Evolutionary conservation across 768 basidiomycete genomes (phyloP), one percentile per base, ranked within the genome.

Genomic region (Suillus discolor): DNA sequence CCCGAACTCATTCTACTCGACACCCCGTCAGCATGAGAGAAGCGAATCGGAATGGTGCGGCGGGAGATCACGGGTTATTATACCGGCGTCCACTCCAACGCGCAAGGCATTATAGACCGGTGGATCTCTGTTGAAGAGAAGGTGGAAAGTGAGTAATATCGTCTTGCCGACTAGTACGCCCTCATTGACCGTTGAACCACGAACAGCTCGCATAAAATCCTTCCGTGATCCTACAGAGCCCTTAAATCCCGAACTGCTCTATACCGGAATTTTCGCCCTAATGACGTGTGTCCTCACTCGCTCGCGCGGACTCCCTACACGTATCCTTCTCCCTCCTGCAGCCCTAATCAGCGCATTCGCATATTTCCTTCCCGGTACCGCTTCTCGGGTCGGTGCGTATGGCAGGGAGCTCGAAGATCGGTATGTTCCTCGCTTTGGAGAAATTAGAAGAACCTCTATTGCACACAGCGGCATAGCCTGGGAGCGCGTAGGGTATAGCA

Each of bases 91-190:
- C 85, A 88, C 64, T 80, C 82, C 1, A 83, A 86, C 57, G 87
- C 95, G 28, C 92, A 95, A 69, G 84, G 82, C 1, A 86, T 88
- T 53, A 86, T 97, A 20, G 85, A 88, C 39, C 84, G 83, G 67
- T 97, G 95, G 95, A 92, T 99, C 71, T 86, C 85, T 15, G 82
- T 95, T 39, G 97, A 98, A 75, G 85, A 91, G 69, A 84, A 85
- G 9, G 89, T 96, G 39, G 96, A 97, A 79, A 79, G 96, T 96
- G 75, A 67, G 91, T 84, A 4, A n/a, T 53, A 57, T 47, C 34
- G 4, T 34, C 16, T 45, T 49, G 39, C 23, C 42, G 25, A 42
- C 34, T 36, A 8, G 25, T n/a, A 3, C 34, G 23, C 62, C 47
- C 57, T 54, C 60, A 61, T 34, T 47, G 51, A 11, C 16, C 18